These are phyloP conservation scores for Aegilops speltoides DNA, from an alignment of 176 grass and related monocot species.

Conservation along the genomic window DNA sequence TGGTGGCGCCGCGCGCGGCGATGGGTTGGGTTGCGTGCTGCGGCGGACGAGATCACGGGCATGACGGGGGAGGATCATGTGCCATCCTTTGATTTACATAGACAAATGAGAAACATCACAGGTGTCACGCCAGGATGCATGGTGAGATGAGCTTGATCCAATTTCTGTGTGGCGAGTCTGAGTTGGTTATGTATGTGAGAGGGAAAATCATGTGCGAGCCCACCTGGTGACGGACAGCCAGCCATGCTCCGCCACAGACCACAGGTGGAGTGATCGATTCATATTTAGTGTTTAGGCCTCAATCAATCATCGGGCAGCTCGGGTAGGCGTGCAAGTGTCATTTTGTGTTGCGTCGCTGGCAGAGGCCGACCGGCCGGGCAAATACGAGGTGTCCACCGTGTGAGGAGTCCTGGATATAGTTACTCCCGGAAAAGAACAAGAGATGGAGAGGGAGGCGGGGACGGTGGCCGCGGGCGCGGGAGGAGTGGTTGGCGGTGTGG, in stretches of 20 bases:
- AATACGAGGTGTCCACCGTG: constrained; percentile 9
- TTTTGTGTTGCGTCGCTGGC: background rate
- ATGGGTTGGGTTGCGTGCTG: constrained; percentile 17
- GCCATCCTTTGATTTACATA: background rate
- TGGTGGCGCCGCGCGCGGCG: no score
- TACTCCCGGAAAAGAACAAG: background rate
- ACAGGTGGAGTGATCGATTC: background rate
- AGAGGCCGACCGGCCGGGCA: background rate
- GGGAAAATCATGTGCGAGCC: background rate
- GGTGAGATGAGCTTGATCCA: no score
- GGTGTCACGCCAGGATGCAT: background rate
- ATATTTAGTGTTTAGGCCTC: background rate
- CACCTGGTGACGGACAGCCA: background rate
- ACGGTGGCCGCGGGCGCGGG: no score
- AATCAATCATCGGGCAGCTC: background rate
- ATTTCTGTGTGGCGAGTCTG: background rate
- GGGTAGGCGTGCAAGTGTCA: background rate
- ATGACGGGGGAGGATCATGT: background rate
- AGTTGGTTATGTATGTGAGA: background rate
- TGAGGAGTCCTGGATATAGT: background rate
- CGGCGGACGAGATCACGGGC: background rate
- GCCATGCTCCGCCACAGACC: background rate
- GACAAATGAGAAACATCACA: background rate
- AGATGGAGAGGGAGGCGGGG: background rate
- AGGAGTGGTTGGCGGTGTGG: background rate